Conservation (phyloP, 2,329 filamentous ascomycete species). For the Leptographium lundbergii region DNA sequence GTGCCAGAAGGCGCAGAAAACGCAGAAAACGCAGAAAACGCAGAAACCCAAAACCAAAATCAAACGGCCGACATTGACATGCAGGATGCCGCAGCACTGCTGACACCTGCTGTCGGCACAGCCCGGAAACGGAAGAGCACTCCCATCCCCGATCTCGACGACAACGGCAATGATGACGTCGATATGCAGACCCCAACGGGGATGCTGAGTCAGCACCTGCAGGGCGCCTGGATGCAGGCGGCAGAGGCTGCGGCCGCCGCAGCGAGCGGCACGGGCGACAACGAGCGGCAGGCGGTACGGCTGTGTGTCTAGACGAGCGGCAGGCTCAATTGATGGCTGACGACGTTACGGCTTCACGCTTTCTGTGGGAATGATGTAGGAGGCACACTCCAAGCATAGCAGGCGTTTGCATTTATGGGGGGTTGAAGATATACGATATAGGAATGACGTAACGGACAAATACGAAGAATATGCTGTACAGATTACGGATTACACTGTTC, state of each 20-base stretch:
- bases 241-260: conserved; percentile 16
- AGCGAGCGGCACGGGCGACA: not conserved
- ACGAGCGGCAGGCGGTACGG: too few relatives aligned
- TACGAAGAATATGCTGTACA: too few relatives aligned
- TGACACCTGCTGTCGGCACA: not conserved
- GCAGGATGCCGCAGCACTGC: not conserved
- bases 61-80: not conserved
- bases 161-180: conserved; percentile 2
- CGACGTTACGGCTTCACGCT: too few relatives aligned
- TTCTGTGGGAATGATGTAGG: too few relatives aligned
- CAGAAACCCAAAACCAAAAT: too few relatives aligned
- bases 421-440: too few relatives aligned
- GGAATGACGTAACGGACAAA: too few relatives aligned
- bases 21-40: not conserved
- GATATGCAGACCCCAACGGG: conserved; percentile 8
- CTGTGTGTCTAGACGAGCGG: too few relatives aligned
- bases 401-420: too few relatives aligned
- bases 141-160: conserved; percentile 6
- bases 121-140: conserved; percentile 11
- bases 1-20: not conserved
- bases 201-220: conserved; percentile 5
- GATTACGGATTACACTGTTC: too few relatives aligned
- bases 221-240: conserved; percentile 7
- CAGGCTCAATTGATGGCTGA: too few relatives aligned
- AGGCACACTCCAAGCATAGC: too few relatives aligned